phyloP scores from a whole-genome alignment of 1,284 basidiomycete genomes.

The Jaminaea rosea region DNA sequence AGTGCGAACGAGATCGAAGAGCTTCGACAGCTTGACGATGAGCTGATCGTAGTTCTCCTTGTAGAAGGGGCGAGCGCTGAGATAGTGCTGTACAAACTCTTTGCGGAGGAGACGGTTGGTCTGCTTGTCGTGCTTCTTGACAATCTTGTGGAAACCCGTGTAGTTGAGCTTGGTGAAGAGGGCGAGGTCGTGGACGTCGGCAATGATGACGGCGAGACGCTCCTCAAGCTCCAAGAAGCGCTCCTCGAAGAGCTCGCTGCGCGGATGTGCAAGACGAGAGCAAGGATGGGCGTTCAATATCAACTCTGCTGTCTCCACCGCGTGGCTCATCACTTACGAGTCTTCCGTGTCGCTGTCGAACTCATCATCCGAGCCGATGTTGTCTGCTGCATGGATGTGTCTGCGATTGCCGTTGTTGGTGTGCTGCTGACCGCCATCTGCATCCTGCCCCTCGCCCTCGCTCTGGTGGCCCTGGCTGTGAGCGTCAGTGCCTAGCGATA shows the following conservation, averaged over 20 bases:
- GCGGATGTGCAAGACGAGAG: too few relatives aligned
- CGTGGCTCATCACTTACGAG: too few relatives aligned
- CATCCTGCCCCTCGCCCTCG: constrained; percentile 44
- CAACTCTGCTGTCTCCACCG: too few relatives aligned
- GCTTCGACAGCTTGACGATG: constrained; percentile 89
- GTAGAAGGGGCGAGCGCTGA: constrained; percentile 92
- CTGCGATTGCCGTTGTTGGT: constrained; percentile 51
- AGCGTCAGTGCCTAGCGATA: too few relatives aligned
- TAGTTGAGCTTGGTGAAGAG: constrained; percentile 85
- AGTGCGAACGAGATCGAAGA: constrained; percentile 92
- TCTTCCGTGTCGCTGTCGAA: constrained; percentile 59
- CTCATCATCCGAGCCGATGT: constrained; percentile 53
- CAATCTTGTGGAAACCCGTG: constrained; percentile 93
- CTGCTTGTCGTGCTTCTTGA: constrained; percentile 82
- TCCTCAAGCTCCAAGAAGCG: constrained; percentile 84
- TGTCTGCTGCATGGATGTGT: constrained; percentile 46
- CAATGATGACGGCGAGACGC: constrained; percentile 87
- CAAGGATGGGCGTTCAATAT: too few relatives aligned
- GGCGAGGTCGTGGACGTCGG: constrained; percentile 95
- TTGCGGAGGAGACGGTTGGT: constrained; percentile 56
- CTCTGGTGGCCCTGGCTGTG: constrained; percentile 16
- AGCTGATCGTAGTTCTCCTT: constrained; percentile 67
- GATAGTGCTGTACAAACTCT: constrained; percentile 72
- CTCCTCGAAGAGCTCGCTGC: constrained; percentile 78
- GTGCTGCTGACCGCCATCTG: constrained; percentile 6